These are phyloP conservation scores for Fremontodendron californicum DNA, from an alignment of 345 rosid genomes.

Conservation along the genomic window DNA sequence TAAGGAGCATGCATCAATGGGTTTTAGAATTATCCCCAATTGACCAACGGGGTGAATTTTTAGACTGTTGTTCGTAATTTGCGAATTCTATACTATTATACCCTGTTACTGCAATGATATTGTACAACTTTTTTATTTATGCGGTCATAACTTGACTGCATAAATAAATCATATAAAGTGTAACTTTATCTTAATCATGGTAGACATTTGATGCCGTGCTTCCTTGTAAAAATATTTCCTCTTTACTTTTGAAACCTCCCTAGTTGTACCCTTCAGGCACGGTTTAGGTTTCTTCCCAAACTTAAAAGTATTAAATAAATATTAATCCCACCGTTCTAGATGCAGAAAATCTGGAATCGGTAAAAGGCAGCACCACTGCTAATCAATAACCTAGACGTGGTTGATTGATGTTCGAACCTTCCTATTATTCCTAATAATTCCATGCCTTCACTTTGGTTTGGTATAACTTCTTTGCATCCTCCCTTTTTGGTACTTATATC, in stretches of 20 bases:
- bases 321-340: not conserved
- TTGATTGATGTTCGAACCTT: not conserved
- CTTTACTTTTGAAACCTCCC: too few relatives aligned
- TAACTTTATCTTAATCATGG: not conserved
- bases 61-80: not conserved
- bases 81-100: not conserved
- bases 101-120: not conserved
- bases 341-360: not conserved
- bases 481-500: not conserved
- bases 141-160: not conserved
- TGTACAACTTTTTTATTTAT: not conserved
- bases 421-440: not conserved
- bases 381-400: not conserved
- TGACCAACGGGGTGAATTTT: not conserved
- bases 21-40: not conserved
- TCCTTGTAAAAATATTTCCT: not conserved
- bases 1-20: not conserved
- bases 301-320: not conserved
- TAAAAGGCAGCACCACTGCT: not conserved
- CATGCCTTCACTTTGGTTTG: too few relatives aligned
- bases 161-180: not conserved
- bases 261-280: not conserved
- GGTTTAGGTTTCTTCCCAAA: not conserved
- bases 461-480: not conserved
- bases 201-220: not conserved